A percentile compares a stretch with the other conserved stretches of the same genome.
Conservation (phyloP, 225 moss, liverwort and hornwort genomes). For the Pseudoscleropodium purum region DNA sequence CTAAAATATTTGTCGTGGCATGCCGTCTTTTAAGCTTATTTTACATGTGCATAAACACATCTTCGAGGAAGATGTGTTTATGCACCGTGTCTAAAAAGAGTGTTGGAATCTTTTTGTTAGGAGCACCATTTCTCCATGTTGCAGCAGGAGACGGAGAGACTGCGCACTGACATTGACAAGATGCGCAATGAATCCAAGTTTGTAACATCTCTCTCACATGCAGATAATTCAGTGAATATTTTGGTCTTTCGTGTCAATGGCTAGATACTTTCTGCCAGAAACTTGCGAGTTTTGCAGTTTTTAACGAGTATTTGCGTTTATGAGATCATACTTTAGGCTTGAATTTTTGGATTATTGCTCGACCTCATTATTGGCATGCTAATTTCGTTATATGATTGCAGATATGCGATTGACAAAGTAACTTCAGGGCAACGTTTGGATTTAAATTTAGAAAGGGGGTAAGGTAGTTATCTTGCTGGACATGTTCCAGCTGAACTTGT, state of each 20-base stretch:
- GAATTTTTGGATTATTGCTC: background rate
- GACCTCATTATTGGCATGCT: background rate
- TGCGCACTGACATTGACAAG: conserved; percentile 95
- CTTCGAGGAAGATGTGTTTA: background rate
- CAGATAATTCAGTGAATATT: background rate
- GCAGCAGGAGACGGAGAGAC: conserved; percentile 94
- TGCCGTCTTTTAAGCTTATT: background rate
- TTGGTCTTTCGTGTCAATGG: background rate
- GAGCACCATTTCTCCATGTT: conserved; percentile 87
- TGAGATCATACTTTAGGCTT: background rate
- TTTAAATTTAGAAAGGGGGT: conserved; percentile 98
- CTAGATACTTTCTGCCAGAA: background rate
- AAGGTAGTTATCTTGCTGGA: conserved; percentile 44
- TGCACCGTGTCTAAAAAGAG: background rate
- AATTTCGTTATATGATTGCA: conserved; percentile 18
- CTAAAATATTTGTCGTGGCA: background rate
- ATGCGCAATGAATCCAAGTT: conserved; percentile 96
- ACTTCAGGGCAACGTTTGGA: conserved; percentile 91
- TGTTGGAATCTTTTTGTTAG: conserved; percentile 22
- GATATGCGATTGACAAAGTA: conserved; percentile 95
- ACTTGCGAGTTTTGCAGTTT: background rate
- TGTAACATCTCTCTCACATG: background rate
- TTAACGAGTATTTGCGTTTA: background rate
- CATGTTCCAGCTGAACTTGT: conserved; percentile 5
- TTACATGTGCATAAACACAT: background rate